Evolutionary conservation across 106 monocot genomes (phyloP), one percentile per base, ranked within the genome.

Genomic region (Dendrobium officinale): DNA sequence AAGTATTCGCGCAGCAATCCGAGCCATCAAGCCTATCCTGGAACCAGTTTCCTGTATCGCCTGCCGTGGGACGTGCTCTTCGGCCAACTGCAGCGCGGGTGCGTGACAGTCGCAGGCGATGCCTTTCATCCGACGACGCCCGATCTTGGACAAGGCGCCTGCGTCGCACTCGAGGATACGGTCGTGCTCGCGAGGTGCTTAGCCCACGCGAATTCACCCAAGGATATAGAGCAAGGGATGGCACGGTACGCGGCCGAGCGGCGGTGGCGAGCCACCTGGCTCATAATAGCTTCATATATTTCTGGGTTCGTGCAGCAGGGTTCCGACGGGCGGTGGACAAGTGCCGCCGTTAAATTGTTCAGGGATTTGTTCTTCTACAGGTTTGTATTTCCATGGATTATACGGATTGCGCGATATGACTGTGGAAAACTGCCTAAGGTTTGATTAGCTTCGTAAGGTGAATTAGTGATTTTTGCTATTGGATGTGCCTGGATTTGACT

Each of bases 41-140:
- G 85, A 80, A 79, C 0, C 81, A 83, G 0, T 81, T 81, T 90
- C 4, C 31, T 80, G 42, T 79, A 82, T 55, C 77, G 91, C 5
- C 27, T 16, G 10, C 91, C 89, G 5, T 89, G 82, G 86, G 75
- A 77, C 66, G 1, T 89, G 43, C 5, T 84, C 27, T 0, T 72
- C 9, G 64, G 84, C 11, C 3, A 7, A 2, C 24, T 67, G 16
- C 59, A 80, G 78, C 74, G 22, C 20, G 89, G 85, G 4, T 2
- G 33, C 40, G 85, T 88, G 20, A 77, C 84, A 1, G 83, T 90
- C 26, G 81, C 85, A 3, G 88, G 90, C 15, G 90, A 90, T 31
- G 90, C 90, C 18, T 44, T 90, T 37, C 90, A 88, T 44, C 85
- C 88, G 22, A 88, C 86, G 90, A 84, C 84, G 2, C 85, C 90